Evolutionary conservation across 225 moss, liverwort and hornwort genomes (phyloP).

Genomic region (Lunularia cruciata): DNA sequence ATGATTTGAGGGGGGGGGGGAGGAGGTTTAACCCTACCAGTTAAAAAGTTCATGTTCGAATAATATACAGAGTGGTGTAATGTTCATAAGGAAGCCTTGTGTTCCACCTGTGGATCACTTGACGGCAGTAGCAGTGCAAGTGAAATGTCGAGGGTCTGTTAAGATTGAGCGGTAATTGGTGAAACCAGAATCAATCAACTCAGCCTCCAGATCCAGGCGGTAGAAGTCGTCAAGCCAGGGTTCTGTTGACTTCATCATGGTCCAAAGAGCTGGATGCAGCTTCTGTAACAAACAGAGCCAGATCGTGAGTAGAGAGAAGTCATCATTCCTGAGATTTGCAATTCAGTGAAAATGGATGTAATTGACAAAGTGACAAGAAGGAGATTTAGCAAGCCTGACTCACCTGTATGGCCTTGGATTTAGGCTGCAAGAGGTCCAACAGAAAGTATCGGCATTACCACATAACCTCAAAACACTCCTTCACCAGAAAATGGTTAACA

Average conservation of each 20-base stretch:
- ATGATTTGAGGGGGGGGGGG: no score
- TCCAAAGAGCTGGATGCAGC: conserved; percentile 70
- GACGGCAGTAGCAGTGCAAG: conserved; percentile 69
- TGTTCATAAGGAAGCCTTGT: not conserved
- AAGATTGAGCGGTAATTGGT: conserved; percentile 49
- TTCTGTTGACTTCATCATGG: conserved; percentile 84
- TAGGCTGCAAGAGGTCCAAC: conserved; percentile 47
- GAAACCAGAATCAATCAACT: conserved; percentile 63
- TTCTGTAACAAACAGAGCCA: conserved; percentile 42
- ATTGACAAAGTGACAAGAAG: not conserved
- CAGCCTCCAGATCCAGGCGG: conserved; percentile 67
- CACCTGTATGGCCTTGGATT: conserved; percentile 90
- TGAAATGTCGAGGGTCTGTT: conserved; percentile 79
- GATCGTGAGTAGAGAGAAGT: not conserved
- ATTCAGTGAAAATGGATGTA: not conserved
- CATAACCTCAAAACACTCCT: not conserved
- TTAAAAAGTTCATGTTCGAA: no score
- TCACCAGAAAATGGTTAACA: not conserved
- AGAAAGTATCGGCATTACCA: not conserved
- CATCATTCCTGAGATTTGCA: not conserved
- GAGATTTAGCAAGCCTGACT: not conserved
- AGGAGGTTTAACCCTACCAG: no score
- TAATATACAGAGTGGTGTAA: no score
- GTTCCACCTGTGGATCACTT: not conserved
- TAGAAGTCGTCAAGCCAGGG: conserved; percentile 87